A percentile compares a stretch with the other conserved stretches of the same genome.
Evolutionary conservation across 2,329 filamentous ascomycete species (phyloP).

Genomic region (Diaporthe citri): DNA sequence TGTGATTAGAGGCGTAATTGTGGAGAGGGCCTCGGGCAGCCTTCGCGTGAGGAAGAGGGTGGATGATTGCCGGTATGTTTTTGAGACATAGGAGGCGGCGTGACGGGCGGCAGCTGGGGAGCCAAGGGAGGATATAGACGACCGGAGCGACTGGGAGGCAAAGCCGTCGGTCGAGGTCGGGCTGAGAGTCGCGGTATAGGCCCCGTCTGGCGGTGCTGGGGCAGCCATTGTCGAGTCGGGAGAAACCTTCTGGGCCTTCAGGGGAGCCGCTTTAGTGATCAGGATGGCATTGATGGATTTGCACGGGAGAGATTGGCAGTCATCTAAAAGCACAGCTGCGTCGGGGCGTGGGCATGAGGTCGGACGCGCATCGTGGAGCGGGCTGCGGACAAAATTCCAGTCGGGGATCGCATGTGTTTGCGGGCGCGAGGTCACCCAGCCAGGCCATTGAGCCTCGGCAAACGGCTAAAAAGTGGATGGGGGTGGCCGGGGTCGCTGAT

Average conservation of each 20-base stretch:
- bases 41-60: constrained; percentile 95
- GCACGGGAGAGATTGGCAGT: constrained; percentile 18
- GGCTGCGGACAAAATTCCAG: constrained; percentile 9
- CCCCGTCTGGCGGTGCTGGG: constrained; percentile 48
- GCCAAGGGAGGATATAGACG: constrained; percentile 78
- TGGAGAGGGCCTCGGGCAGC: constrained; percentile 88
- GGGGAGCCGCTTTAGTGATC: constrained; percentile 10
- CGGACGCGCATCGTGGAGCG: constrained; percentile 31
- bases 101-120: constrained; percentile 72
- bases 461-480: constrained; percentile 27
- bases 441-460: constrained; percentile 16
- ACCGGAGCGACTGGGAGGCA: constrained; percentile 65
- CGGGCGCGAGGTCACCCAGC: constrained; percentile 10
- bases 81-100: constrained; percentile 81
- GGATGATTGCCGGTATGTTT: constrained; percentile 93
- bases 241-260: constrained; percentile 7
- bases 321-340: constrained; percentile 2
- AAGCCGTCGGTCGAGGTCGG: constrained; percentile 60
- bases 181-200: constrained; percentile 59
- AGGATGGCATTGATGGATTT: constrained; percentile 22
- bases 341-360: not conserved
- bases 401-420: constrained; percentile 20
- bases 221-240: constrained; percentile 27
- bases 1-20: constrained; percentile 84
- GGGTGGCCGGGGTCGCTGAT: constrained; percentile 25